A percentile compares a stretch with the other conserved stretches of the same genome.
Conservation (phyloP, 192 early-diverging fungal species). For the Tieghemiomyces parasiticus region DNA sequence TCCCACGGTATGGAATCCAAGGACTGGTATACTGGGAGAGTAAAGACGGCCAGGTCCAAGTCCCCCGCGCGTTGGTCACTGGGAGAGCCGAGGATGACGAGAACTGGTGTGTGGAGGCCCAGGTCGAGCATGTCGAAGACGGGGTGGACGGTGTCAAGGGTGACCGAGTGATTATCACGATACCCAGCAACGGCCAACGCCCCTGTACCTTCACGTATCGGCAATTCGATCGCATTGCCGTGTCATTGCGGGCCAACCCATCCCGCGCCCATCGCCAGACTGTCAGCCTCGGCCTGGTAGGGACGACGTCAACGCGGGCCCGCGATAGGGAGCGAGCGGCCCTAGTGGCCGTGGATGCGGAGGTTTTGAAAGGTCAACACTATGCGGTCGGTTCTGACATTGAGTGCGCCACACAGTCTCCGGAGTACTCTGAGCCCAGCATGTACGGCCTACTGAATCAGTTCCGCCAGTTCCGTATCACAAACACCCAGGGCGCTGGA, state of each 20-base stretch:
- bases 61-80: slow-evolving; percentile 44
- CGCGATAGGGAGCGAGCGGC: too few relatives aligned
- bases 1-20: slow-evolving; percentile 44
- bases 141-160: slow-evolving; percentile 1
- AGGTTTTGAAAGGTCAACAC: background rate
- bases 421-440: background rate
- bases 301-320: background rate
- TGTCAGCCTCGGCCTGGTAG: background rate
- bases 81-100: slow-evolving; percentile 24
- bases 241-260: slow-evolving; percentile 3
- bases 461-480: background rate
- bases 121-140: slow-evolving; percentile 1
- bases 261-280: slow-evolving; percentile 3
- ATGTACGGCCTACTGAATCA: background rate
- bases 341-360: background rate
- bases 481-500: too few relatives aligned
- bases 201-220: background rate
- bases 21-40: slow-evolving; percentile 55
- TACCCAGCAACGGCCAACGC: too few relatives aligned
- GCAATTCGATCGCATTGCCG: background rate
- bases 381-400: too few relatives aligned
- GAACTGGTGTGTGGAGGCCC: background rate
- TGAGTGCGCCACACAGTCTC: too few relatives aligned
- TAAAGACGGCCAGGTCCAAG: slow-evolving; percentile 29
- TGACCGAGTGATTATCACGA: too few relatives aligned